Evolutionary conservation across 495 filamentous ascomycete genomes (phyloP), one percentile per base, ranked within the genome.

Genomic region (Aspergillus mulundensis): DNA sequence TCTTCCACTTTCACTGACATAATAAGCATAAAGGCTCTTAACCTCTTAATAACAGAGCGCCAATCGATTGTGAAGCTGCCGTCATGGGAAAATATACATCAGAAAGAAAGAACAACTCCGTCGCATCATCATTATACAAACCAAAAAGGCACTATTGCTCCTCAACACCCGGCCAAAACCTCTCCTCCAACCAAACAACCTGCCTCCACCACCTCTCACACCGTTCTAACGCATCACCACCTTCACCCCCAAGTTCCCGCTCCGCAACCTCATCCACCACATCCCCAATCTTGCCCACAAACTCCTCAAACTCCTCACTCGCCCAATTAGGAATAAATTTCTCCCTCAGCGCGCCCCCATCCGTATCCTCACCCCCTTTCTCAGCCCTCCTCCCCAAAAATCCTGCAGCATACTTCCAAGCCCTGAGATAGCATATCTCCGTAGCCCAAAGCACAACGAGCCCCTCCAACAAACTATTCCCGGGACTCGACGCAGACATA

Each of bases 401-500:
- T 7, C 57, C 61, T 34, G 74, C 74, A 21, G 82, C 82, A 70
- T 77, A 83, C 50, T 70, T 70, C 84, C 84, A 88, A 14, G 83
- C 74, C 40, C 75, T 71, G 5, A 87, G 54, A 65, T 87, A 87
- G 56, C 75, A 79, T 3, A 75, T 78, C 73, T 92, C 88, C 11
- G 85, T 90, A 23, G 85, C 84, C 85, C 87, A 92, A 18, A 90
- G 77, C 19, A 88, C 80, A 8, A 88, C 76, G 54, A 90, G 66
- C 8, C 85, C 87, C 63, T 89, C 86, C 15, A 90, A 66, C 66
- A 83, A 49, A 6, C 70, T 73, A 5, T 69, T 64, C 32, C 68
- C 75, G 0, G 74, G 52, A 59, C 76, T 75, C 14, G 69, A 74
- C 15, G 74, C 78, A n/a, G 71, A 77, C 61, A 75, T 70, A 54